Percentiles rank a stretch among this genome's conserved stretches.
These are phyloP conservation scores for Sphaerosporella brunnea DNA, from an alignment of 495 filamentous ascomycete genomes.

Conservation along the genomic window DNA sequence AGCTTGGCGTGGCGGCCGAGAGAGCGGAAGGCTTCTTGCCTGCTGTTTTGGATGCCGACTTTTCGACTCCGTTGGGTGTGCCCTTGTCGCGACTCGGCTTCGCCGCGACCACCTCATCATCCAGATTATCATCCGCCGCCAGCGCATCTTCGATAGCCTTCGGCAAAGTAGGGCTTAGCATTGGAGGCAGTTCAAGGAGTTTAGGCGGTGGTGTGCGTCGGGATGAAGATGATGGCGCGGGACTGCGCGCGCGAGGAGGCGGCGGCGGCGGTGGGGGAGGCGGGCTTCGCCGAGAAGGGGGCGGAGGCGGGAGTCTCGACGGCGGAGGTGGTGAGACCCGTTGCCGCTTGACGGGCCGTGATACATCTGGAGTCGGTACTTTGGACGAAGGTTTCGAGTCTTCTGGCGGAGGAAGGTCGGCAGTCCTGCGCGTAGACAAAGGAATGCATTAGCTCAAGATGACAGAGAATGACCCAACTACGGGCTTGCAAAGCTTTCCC, in stretches of 20 bases:
- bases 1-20: constrained; percentile 3
- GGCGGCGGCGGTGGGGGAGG: constrained; percentile 1
- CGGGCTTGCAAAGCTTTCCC: neutral
- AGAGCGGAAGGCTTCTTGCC: constrained; percentile 14
- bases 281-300: neutral
- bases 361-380: neutral
- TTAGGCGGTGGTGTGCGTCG: constrained; percentile 7
- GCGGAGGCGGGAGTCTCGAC: neutral
- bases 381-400: neutral
- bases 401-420: neutral
- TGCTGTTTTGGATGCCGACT: constrained; percentile 7
- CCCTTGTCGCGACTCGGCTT: constrained; percentile 1
- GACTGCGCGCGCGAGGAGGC: neutral
- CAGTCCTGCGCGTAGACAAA: constrained; percentile 2
- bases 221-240: neutral
- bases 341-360: neutral
- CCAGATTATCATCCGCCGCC: constrained; percentile 9
- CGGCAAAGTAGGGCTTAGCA: constrained; percentile 24
- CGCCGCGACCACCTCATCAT: neutral
- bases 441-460: constrained; percentile 1
- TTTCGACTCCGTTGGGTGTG: neutral
- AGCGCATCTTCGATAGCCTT: constrained; percentile 22
- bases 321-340: neutral
- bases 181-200: constrained; percentile 16
- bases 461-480: no score